Conservation (phyloP, 805 yeast species). For the Ogataea degrootiae region DNA sequence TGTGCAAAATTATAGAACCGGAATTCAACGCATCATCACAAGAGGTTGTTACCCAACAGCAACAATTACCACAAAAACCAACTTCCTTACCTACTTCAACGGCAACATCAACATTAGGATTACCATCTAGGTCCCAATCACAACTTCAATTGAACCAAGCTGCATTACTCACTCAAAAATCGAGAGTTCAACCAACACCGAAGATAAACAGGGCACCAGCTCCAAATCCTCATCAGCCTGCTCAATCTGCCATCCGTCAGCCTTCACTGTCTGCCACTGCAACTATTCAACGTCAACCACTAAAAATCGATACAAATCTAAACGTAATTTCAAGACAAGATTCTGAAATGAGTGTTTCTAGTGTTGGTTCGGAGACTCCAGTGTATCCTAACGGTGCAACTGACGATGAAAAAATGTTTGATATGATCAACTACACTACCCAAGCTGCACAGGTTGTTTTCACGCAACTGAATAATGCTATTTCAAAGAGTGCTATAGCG, state of each 20-base stretch:
- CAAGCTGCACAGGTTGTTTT: slow-evolving; percentile 70
- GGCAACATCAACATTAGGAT: not conserved
- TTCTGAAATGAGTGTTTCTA: slow-evolving; percentile 22
- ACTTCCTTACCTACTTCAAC: not conserved
- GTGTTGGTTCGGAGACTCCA: slow-evolving; percentile 8
- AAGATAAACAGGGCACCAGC: slow-evolving; percentile 19
- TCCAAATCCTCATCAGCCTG: slow-evolving; percentile 17
- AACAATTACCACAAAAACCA: not conserved
- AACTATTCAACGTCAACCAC: slow-evolving; percentile 19
- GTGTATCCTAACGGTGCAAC: slow-evolving; percentile 4
- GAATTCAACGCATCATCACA: slow-evolving; percentile 3
- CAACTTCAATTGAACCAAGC: slow-evolving; percentile 9
- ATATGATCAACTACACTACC: slow-evolving; percentile 26
- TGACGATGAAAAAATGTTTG: slow-evolving; percentile 28
- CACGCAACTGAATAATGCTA: slow-evolving; percentile 64
- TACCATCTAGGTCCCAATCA: slow-evolving; percentile 9
- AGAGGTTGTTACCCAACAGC: slow-evolving; percentile 1
- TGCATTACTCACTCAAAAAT: slow-evolving; percentile 7
- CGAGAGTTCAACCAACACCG: slow-evolving; percentile 9
- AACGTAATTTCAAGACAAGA: slow-evolving; percentile 22
- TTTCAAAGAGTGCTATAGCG: slow-evolving; percentile 58
- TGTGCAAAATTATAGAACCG: slow-evolving; percentile 25
- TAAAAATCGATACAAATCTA: slow-evolving; percentile 22
- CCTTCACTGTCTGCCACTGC: slow-evolving; percentile 8
- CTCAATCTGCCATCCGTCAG: slow-evolving; percentile 13